Conservation (phyloP, 306 rosid species). For the Canavalia ensiformis region DNA sequence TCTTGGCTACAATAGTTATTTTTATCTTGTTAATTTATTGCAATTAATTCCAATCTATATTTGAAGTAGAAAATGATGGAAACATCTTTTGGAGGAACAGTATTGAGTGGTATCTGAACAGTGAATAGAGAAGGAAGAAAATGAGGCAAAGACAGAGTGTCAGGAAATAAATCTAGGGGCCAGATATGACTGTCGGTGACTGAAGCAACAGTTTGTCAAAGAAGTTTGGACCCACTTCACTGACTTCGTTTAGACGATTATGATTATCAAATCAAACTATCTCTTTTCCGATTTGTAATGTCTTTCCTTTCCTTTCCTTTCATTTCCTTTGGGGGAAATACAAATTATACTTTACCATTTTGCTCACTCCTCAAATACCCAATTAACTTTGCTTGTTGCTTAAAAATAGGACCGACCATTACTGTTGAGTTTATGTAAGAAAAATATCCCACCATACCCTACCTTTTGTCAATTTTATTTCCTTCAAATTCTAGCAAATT, state of each 20-base stretch:
- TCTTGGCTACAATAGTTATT: too few relatives aligned
- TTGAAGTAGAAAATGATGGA: too few relatives aligned
- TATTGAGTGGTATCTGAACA: too few relatives aligned
- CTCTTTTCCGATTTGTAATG: neutral
- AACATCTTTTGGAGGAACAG: too few relatives aligned
- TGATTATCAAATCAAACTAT: neutral
- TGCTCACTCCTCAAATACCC: neutral
- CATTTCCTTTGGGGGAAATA: neutral
- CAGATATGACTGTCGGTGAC: slow-evolving; percentile 52
- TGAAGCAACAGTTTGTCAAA: slow-evolving; percentile 52
- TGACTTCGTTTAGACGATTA: slow-evolving; percentile 1
- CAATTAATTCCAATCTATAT: too few relatives aligned
- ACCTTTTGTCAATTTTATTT: neutral
- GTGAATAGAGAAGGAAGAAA: neutral
- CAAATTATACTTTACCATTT: neutral
- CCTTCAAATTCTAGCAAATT: neutral
- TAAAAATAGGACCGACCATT: slow-evolving; percentile 13
- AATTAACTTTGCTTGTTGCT: slow-evolving; percentile 23
- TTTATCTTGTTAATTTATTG: too few relatives aligned
- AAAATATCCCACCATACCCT: neutral
- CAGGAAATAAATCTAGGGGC: slow-evolving; percentile 37
- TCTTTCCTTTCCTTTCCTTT: neutral
- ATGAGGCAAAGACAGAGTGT: slow-evolving; percentile 10
- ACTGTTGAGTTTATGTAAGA: neutral
- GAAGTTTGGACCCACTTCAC: slow-evolving; percentile 40